A percentile compares a stretch with the other conserved stretches of the same genome.
Conservation (phyloP, 306 rosid genomes). For the Vigna trinervia region DNA sequence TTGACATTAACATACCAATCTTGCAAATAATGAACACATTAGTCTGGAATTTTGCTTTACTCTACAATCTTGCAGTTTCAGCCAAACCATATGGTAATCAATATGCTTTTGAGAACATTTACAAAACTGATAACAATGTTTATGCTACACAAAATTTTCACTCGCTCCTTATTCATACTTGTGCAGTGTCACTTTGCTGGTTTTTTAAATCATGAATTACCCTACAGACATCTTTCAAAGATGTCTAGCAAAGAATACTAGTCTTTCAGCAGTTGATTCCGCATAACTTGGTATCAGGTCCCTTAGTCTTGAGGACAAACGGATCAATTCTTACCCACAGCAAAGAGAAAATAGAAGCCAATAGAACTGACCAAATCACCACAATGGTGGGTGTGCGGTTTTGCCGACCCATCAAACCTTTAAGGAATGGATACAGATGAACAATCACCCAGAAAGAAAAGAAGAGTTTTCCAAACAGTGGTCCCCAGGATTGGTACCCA, state of each 20-base stretch:
- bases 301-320: constrained; percentile 78
- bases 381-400: constrained; percentile 93
- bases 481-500: constrained; percentile 88
- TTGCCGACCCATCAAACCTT: constrained; percentile 91
- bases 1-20: background rate
- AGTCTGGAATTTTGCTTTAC: constrained; percentile 32
- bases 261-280: constrained; percentile 79
- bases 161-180: constrained; percentile 63
- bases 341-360: constrained; percentile 91
- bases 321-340: constrained; percentile 95
- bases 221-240: constrained; percentile 48
- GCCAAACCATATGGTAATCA: constrained; percentile 44
- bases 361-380: constrained; percentile 86
- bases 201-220: constrained; percentile 53
- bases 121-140: constrained; percentile 60
- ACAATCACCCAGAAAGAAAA: constrained; percentile 90
- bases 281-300: constrained; percentile 76
- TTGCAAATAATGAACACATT: constrained; percentile 27
- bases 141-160: constrained; percentile 59
- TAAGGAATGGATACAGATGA: constrained; percentile 93
- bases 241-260: constrained; percentile 48
- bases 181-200: constrained; percentile 41
- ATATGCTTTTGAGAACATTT: constrained; percentile 49
- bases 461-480: constrained; percentile 90
- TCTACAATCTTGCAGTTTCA: constrained; percentile 25